Conservation (phyloP, 2,329 filamentous ascomycete species). For the Berkeleyomyces rouxiae region DNA sequence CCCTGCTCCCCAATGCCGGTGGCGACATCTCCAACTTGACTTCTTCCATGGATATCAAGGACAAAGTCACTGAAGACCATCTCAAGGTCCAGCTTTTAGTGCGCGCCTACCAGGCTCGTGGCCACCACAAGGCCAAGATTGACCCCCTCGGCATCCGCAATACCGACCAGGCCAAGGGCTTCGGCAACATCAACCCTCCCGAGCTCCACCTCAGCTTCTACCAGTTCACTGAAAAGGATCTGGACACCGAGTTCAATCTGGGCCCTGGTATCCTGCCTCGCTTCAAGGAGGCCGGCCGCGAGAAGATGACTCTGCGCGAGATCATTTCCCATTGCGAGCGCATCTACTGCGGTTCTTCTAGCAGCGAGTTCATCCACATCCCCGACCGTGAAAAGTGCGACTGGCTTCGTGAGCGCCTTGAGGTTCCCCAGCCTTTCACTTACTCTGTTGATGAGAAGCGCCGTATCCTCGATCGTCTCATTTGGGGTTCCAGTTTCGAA, state of each 20-base stretch:
- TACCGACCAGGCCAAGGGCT: constrained; percentile 51
- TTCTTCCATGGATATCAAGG: constrained; percentile 52
- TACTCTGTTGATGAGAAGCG: constrained; percentile 98
- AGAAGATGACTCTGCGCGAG: constrained; percentile 93
- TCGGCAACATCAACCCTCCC: constrained; percentile 75
- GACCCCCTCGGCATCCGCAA: constrained; percentile 89
- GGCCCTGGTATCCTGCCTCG: constrained; percentile 89
- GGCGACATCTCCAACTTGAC: constrained; percentile 60
- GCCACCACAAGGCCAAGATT: constrained; percentile 95
- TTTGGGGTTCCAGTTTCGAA: constrained; percentile 98
- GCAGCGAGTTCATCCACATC: constrained; percentile 97
- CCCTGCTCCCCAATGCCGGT: constrained; percentile 66
- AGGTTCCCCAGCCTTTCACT: constrained; percentile 88
- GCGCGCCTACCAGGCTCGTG: constrained; percentile 91
- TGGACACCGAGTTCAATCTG: constrained; percentile 80
- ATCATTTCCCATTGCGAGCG: constrained; percentile 87
- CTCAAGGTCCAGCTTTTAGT: constrained; percentile 95
- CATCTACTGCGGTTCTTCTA: constrained; percentile 94
- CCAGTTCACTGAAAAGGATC: constrained; percentile 83
- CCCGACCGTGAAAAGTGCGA: constrained; percentile 95
- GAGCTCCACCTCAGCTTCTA: constrained; percentile 90
- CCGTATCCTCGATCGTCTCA: constrained; percentile 87
- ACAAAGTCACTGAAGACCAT: constrained; percentile 74
- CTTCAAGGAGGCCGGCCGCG: constrained; percentile 73
- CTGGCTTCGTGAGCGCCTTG: constrained; percentile 89